These are phyloP conservation scores for Phytophthora tentaculata DNA, from an alignment of 352 stramenopile species.

Conservation along the genomic window DNA sequence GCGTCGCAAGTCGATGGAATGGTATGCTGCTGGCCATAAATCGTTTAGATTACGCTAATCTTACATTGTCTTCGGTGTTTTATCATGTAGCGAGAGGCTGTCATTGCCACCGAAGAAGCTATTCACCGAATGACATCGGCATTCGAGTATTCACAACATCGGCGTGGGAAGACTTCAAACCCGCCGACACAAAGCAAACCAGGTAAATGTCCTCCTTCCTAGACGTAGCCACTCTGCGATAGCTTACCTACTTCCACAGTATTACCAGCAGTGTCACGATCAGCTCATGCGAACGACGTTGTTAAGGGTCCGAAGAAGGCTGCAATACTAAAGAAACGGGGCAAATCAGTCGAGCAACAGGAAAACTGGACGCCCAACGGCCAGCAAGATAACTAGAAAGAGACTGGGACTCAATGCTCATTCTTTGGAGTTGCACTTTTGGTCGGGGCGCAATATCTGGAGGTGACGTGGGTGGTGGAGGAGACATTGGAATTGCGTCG, in stretches of 20 bases:
- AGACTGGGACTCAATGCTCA: too few relatives aligned
- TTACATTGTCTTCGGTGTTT: background rate
- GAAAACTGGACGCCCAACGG: background rate
- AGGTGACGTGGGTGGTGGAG: too few relatives aligned
- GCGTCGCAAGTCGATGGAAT: conserved; percentile 44
- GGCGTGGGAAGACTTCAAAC: conserved; percentile 17
- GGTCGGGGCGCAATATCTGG: too few relatives aligned
- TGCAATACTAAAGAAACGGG: conserved; percentile 47
- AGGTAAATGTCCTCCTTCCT: conserved; percentile 13
- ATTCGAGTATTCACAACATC: conserved; percentile 33
- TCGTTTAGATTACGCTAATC: background rate
- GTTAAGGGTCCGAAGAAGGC: conserved; percentile 19
- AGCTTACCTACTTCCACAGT: conserved; percentile 5
- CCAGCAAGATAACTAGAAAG: background rate
- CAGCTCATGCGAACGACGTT: conserved; percentile 3
- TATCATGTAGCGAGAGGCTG: conserved; percentile 30
- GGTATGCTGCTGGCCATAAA: conserved; percentile 21
- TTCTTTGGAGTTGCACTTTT: too few relatives aligned
- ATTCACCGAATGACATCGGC: conserved; percentile 40
- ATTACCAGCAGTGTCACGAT: conserved; percentile 2
- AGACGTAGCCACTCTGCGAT: background rate
- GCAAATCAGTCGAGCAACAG: conserved; percentile 54
- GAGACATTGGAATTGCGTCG: too few relatives aligned
- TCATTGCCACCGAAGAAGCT: conserved; percentile 41
- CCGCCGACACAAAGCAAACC: conserved; percentile 29